Evolutionary conservation across 495 filamentous ascomycete genomes (phyloP).

Genomic region (Penicillium ochrochloron): DNA sequence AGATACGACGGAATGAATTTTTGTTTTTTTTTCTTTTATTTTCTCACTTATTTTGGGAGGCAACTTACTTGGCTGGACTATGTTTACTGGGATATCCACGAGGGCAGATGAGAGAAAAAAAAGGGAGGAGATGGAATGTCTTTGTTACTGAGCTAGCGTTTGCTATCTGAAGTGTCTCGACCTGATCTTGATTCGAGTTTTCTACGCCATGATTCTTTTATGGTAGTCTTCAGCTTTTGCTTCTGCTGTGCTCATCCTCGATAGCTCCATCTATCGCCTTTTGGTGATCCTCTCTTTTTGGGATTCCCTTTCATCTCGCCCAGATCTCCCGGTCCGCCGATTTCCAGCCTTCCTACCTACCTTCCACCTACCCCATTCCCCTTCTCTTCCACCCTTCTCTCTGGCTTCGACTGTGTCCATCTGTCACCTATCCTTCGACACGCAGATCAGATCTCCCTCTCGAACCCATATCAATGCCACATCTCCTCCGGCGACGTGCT

Average conservation of each 20-base stretch:
- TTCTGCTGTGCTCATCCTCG: slow-evolving; percentile 3
- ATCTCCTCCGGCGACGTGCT: not conserved
- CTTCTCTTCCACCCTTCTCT: slow-evolving; percentile 16
- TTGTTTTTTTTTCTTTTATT: slow-evolving; percentile 30
- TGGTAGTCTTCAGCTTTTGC: not conserved
- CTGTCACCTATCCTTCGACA: slow-evolving; percentile 12
- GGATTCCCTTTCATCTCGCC: slow-evolving; percentile 16
- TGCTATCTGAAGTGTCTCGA: slow-evolving; percentile 32
- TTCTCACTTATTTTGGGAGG: slow-evolving; percentile 16
- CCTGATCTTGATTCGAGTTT: slow-evolving; percentile 1
- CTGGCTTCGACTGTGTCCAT: slow-evolving; percentile 18
- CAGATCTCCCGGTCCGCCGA: slow-evolving; percentile 8
- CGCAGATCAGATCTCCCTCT: slow-evolving; percentile 18
- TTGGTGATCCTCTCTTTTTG: slow-evolving; percentile 18
- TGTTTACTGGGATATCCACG: slow-evolving; percentile 25
- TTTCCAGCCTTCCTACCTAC: slow-evolving; percentile 8
- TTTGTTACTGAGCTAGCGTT: slow-evolving; percentile 27
- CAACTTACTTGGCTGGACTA: slow-evolving; percentile 21
- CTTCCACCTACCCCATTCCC: not conserved
- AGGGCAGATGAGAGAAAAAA: slow-evolving; percentile 8
- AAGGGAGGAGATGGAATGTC: slow-evolving; percentile 4
- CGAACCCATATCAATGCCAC: not conserved
- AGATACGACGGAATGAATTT: slow-evolving; percentile 42
- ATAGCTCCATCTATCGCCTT: slow-evolving; percentile 16
- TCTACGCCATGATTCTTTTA: not conserved